phyloP scores from a whole-genome alignment of 2,329 filamentous ascomycete genomes.

The Dothistroma pini region DNA sequence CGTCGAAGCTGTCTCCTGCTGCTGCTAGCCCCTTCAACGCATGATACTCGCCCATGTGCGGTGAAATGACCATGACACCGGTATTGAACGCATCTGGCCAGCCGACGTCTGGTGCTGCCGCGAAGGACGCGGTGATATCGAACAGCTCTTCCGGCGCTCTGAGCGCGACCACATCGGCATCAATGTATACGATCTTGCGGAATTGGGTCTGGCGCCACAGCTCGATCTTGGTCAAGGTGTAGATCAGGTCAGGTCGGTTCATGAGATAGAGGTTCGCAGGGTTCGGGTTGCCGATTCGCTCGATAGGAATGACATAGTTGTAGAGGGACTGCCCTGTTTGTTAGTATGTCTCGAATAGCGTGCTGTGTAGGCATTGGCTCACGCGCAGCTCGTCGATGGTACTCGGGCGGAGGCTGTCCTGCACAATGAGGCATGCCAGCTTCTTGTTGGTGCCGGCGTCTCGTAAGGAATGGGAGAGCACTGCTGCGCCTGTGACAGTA shows the following conservation, averaged over 20 bases:
- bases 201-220: conserved; percentile 91
- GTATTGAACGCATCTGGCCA: conserved; percentile 99
- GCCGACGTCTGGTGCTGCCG: conserved; percentile 86
- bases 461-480: conserved; percentile 89
- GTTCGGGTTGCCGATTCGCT: conserved; percentile 69
- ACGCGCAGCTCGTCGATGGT: conserved; percentile 78
- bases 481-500: conserved; percentile 67
- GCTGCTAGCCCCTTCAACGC: conserved; percentile 79
- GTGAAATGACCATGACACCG: conserved; percentile 89
- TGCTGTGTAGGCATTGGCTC: conserved; percentile 10
- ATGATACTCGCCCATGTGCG: conserved; percentile 83
- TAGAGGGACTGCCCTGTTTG: conserved; percentile 62
- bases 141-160: conserved; percentile 93
- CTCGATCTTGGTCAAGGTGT: conserved; percentile 93
- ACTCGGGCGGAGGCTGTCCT: conserved; percentile 70
- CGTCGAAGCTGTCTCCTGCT: conserved; percentile 88
- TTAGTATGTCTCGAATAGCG: not conserved
- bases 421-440: conserved; percentile 77
- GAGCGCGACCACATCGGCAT: conserved; percentile 88
- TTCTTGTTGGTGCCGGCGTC: conserved; percentile 85
- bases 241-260: conserved; percentile 84
- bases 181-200: conserved; percentile 87
- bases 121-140: conserved; percentile 57
- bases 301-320: conserved; percentile 83
- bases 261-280: conserved; percentile 86